Evolutionary conservation across 129 eudicot genomes (phyloP).

Genomic region (Tagetes patula): DNA sequence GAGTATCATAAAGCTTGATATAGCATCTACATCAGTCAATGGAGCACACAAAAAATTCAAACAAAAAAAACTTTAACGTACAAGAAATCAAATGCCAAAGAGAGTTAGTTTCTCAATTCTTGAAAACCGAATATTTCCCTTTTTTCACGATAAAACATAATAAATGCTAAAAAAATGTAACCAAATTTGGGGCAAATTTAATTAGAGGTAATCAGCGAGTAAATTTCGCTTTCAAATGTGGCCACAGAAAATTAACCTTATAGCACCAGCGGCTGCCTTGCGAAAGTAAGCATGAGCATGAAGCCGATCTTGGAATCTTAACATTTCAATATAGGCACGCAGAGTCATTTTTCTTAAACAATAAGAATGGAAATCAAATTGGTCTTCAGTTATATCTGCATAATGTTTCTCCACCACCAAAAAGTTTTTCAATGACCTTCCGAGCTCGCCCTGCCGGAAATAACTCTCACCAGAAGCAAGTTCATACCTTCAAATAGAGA

Average conservation of each 20-base stretch:
- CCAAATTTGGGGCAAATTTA: not conserved
- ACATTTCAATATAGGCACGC: conserved; percentile 90
- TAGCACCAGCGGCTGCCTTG: conserved; percentile 91
- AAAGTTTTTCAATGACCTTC: conserved; percentile 88
- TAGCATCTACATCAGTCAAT: conserved; percentile 70
- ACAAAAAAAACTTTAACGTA: not conserved
- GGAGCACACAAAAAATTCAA: not conserved
- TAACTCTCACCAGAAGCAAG: conserved; percentile 98
- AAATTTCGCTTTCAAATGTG: not conserved
- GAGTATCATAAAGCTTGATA: conserved; percentile 81
- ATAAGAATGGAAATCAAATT: conserved; percentile 95
- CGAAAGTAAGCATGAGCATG: conserved; percentile 84
- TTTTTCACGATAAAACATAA: not conserved
- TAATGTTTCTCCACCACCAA: conserved; percentile 96
- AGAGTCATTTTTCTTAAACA: conserved; percentile 99
- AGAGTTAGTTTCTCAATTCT: not conserved
- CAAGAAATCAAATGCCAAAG: conserved; percentile 16
- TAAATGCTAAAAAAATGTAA: not conserved
- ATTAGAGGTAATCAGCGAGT: not conserved
- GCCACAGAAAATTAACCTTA: conserved; percentile 43
- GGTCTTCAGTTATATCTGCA: conserved; percentile 96
- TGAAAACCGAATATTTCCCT: not conserved
- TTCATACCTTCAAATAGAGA: conserved; percentile 67
- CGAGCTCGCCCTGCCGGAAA: conserved; percentile 94
- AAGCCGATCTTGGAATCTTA: conserved; percentile 89